phyloP scores from a whole-genome alignment of 2,329 filamentous ascomycete species.

The Aspergillus quadrilineatus region DNA sequence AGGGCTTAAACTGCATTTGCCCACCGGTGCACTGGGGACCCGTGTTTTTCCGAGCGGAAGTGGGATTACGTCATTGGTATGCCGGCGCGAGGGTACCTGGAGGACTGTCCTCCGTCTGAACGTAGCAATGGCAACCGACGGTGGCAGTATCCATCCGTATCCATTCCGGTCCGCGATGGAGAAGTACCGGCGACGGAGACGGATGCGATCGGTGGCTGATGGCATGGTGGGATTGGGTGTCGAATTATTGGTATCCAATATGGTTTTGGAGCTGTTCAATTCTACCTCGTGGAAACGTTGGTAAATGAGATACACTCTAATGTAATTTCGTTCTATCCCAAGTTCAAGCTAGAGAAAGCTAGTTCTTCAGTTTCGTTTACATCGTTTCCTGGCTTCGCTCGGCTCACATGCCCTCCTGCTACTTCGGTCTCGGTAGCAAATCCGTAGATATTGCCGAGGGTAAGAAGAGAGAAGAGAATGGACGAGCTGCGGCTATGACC shows the following conservation, averaged over 20 bases:
- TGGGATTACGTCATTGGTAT: slow-evolving; percentile 4
- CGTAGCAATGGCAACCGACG: no score
- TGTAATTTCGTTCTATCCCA: slow-evolving; percentile 2
- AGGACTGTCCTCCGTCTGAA: slow-evolving; percentile 25
- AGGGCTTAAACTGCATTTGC: slow-evolving; percentile 20
- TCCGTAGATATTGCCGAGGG: not conserved
- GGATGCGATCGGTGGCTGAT: not conserved
- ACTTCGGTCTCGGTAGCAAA: not conserved
- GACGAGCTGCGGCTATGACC: slow-evolving; percentile 17
- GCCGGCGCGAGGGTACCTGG: slow-evolving; percentile 7
- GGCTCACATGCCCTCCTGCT: slow-evolving; percentile 11
- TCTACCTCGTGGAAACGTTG: not conserved
- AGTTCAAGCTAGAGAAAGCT: not conserved
- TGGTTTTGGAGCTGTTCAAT: no score
- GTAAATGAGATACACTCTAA: not conserved
- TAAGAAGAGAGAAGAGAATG: not conserved
- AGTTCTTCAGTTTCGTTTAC: not conserved
- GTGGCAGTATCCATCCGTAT: no score
- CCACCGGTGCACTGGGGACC: slow-evolving; percentile 19
- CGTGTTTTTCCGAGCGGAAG: slow-evolving; percentile 17
- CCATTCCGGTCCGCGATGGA: no score
- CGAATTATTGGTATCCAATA: not conserved
- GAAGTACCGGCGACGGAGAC: not conserved
- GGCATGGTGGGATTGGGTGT: not conserved
- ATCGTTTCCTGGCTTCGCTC: not conserved